A percentile compares a stretch with the other conserved stretches of the same genome.
Conservation (phyloP, 192 early-diverging fungal genomes). For the Paraglomus brasilianum region DNA sequence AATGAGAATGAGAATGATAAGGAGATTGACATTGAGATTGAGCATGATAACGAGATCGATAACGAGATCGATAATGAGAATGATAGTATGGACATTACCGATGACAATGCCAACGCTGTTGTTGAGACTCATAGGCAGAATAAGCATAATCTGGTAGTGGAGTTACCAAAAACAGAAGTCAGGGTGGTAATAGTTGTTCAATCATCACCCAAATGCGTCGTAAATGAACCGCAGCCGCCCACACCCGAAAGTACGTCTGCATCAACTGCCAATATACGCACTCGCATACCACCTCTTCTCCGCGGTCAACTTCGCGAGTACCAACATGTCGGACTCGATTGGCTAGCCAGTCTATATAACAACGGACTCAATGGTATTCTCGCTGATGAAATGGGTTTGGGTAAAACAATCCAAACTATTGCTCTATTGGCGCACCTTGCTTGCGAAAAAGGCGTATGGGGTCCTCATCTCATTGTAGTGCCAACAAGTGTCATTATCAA, state of each 20-base stretch:
- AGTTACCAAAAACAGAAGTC: no score
- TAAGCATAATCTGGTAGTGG: no score
- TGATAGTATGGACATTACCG: constrained; percentile 30
- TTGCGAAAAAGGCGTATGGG: constrained; percentile 59
- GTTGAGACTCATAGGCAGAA: constrained; percentile 16
- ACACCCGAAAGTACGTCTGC: constrained; percentile 37
- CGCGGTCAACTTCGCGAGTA: constrained; percentile 79
- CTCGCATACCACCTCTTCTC: constrained; percentile 58
- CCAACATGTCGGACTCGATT: constrained; percentile 87
- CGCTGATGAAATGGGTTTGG: constrained; percentile 68
- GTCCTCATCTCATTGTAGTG: constrained; percentile 73
- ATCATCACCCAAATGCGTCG: no score
- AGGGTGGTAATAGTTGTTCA: no score
- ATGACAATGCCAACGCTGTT: neutral
- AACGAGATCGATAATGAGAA: no score
- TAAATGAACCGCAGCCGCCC: neutral
- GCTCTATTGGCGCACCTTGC: constrained; percentile 66
- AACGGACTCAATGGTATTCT: constrained; percentile 78
- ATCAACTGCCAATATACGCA: constrained; percentile 46
- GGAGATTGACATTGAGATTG: neutral
- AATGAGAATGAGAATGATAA: constrained; percentile 32
- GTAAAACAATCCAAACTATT: constrained; percentile 68
- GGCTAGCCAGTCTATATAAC: constrained; percentile 84
- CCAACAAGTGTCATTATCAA: constrained; percentile 76
- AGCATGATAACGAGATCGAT: no score